phyloP scores from a whole-genome alignment of 352 stramenopile species.

The Thalassiosira hispida region DNA sequence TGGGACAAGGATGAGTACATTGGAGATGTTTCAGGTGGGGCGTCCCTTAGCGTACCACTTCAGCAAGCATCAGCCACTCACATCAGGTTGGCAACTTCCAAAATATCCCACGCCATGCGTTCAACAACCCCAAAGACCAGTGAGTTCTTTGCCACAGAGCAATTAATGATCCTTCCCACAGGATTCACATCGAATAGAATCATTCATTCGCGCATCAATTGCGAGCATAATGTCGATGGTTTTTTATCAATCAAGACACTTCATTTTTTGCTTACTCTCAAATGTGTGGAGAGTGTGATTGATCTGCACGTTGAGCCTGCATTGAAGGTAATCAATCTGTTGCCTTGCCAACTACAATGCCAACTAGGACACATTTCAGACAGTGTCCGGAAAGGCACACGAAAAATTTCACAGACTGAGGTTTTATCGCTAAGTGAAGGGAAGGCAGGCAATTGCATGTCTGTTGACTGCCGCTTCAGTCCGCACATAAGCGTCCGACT shows the following conservation, averaged over 20 bases:
- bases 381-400: slow-evolving; percentile 13
- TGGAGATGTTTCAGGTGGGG: slow-evolving; percentile 42
- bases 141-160: slow-evolving; percentile 47
- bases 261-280: slow-evolving; percentile 72
- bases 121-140: slow-evolving; percentile 24
- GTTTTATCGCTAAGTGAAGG: slow-evolving; percentile 32
- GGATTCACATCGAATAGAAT: slow-evolving; percentile 61
- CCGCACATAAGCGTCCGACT: slow-evolving; percentile 36
- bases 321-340: slow-evolving; percentile 74
- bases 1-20: slow-evolving; percentile 70
- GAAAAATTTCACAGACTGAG: slow-evolving; percentile 48
- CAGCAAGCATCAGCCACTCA: slow-evolving; percentile 63
- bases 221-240: slow-evolving; percentile 50
- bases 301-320: slow-evolving; percentile 72
- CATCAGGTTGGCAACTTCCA: slow-evolving; percentile 64
- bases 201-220: slow-evolving; percentile 61
- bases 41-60: slow-evolving; percentile 64
- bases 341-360: slow-evolving; percentile 78
- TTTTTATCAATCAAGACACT: slow-evolving; percentile 40
- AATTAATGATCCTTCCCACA: slow-evolving; percentile 78
- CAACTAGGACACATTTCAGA: slow-evolving; percentile 68
- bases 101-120: slow-evolving; percentile 26
- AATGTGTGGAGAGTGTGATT: slow-evolving; percentile 61
- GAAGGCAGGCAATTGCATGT: slow-evolving; percentile 39
- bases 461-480: slow-evolving; percentile 43